Evolutionary conservation across 768 basidiomycete genomes (phyloP), one percentile per base, ranked within the genome.

Genomic region (Dictyophora rubrovolvata): DNA sequence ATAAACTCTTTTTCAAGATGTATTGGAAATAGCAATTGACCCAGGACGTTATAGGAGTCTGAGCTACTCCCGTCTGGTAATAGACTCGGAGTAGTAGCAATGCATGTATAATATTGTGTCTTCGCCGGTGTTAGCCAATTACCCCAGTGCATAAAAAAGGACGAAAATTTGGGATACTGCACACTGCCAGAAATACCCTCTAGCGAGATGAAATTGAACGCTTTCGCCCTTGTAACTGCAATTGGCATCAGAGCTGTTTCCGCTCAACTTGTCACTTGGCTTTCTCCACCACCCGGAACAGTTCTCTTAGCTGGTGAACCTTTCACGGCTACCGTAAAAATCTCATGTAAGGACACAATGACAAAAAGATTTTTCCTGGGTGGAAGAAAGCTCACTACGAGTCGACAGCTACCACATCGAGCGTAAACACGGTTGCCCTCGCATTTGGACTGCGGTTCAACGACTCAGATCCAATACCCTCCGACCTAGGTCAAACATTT

Each of bases 301-400:
- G 20, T n/a, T 20, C 21, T 59, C 36, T 10, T 37, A 5, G 49
- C 57, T 17, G 57, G 57, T 0, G 33, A 59, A 37, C 21, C 49
- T n/a, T 59, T 59, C 50, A 59, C 57, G 6, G 49, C 57, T 9
- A 59, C 57, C 1, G 49, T 59, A 9, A 18, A 48, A n/a, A 17
- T 59, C 14, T 16, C 20, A 52, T 4, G 57, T 59, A 36, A 36
- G 49, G 8, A 12, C 6, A 18, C 12, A 7, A 11, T 28, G 48
- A 21, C 53, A 11, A 22, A n/a, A 11, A 54, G 8, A 20, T 5
- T 23, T 12, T 14, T 23, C 5, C 3, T 5, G n/a, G 10, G 18
- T 54, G 53, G 6, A 28, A 28, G 28, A 28, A 28, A 28, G 9
- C 47, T 48, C 22, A 17, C 47, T 42, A 20, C 1, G 21, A 33